phyloP scores from a whole-genome alignment of 805 yeast genomes.

The Brettanomyces naardenensis region DNA sequence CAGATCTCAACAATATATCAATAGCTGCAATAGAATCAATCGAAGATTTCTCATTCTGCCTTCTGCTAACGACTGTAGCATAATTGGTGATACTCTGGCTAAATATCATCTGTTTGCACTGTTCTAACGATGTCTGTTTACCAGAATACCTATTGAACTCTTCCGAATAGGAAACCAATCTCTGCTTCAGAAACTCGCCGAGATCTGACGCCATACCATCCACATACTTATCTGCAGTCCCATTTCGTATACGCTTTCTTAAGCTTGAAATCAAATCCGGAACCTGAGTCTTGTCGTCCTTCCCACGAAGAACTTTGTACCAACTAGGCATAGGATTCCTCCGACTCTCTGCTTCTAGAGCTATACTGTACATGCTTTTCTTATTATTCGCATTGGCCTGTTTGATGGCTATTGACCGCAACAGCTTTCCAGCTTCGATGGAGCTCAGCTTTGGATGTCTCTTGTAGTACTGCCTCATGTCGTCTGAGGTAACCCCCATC shows the following conservation, averaged over 20 bases:
- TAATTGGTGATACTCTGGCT: conserved; percentile 1
- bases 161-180: not conserved
- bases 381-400: no score
- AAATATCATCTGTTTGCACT: not conserved
- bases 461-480: not conserved
- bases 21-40: not conserved
- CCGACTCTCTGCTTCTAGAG: not conserved
- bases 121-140: not conserved
- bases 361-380: no score
- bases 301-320: not conserved
- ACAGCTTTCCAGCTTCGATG: not conserved
- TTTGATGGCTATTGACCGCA: not conserved
- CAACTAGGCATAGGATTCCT: not conserved
- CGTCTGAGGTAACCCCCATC: not conserved
- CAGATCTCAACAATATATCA: not conserved
- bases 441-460: not conserved
- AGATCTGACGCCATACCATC: not conserved
- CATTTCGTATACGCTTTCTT: not conserved
- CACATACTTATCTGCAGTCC: not conserved
- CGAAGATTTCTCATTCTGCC: not conserved
- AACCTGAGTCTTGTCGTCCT: not conserved
- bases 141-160: not conserved
- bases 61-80: not conserved
- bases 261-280: not conserved
- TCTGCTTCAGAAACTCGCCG: not conserved